These are phyloP conservation scores for Rutstroemia sp. DNA, from an alignment of 2,329 filamentous ascomycete genomes.

Conservation along the genomic window DNA sequence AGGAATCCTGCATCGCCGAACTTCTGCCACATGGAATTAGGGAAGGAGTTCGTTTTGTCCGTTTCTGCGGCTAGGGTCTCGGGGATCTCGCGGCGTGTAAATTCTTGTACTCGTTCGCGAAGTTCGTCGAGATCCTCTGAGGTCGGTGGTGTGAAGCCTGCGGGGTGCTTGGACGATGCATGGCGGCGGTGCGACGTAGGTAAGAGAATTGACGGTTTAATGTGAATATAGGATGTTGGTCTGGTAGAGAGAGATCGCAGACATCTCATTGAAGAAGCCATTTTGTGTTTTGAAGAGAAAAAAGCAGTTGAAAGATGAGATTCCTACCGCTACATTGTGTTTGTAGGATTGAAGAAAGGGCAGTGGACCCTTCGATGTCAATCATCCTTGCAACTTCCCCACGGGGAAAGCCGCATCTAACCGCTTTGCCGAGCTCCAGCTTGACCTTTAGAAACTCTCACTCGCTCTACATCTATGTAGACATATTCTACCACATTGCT, in stretches of 20 bases:
- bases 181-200: slow-evolving; percentile 33
- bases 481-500: slow-evolving; percentile 11
- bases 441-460: neutral
- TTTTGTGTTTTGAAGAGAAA: slow-evolving; percentile 8
- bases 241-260: slow-evolving; percentile 19
- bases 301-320: neutral
- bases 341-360: neutral
- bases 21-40: slow-evolving; percentile 86
- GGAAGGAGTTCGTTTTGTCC: slow-evolving; percentile 85
- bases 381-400: neutral
- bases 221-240: slow-evolving; percentile 21
- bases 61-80: slow-evolving; percentile 74
- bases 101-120: slow-evolving; percentile 57
- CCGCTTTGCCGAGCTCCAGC: neutral
- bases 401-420: slow-evolving; percentile 2
- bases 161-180: slow-evolving; percentile 63
- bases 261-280: slow-evolving; percentile 21
- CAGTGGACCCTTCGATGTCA: neutral
- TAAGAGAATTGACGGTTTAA: slow-evolving; percentile 13
- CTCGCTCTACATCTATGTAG: slow-evolving; percentile 14
- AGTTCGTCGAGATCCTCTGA: slow-evolving; percentile 44
- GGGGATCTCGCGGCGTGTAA: slow-evolving; percentile 78
- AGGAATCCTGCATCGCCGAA: slow-evolving; percentile 86
- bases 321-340: neutral
- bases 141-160: slow-evolving; percentile 50